Evolutionary conservation across 2,329 filamentous ascomycete species (phyloP).

Genomic region (Pseudonectria buxi): DNA sequence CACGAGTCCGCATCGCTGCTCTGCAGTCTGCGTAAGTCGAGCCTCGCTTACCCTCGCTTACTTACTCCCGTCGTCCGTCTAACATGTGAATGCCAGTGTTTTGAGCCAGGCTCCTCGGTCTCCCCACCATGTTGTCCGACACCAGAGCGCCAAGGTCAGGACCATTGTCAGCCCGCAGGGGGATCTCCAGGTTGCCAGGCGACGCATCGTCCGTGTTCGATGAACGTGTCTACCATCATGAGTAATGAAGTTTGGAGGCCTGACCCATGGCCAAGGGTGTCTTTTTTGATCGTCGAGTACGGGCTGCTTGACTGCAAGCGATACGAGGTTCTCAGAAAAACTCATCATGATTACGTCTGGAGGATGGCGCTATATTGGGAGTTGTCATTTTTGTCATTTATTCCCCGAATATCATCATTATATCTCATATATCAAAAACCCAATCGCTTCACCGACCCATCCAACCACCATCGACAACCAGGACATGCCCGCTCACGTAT

Average conservation of each 20-base stretch:
- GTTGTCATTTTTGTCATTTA: not conserved
- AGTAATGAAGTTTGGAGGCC: too few relatives aligned
- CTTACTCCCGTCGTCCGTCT: not conserved
- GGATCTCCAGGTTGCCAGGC: conserved; percentile 14
- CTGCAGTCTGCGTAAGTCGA: conserved; percentile 40
- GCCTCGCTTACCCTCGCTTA: not conserved
- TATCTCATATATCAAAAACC: conserved; percentile 4
- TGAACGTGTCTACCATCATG: too few relatives aligned
- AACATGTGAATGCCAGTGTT: conserved; percentile 2
- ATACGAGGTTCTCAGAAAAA: too few relatives aligned
- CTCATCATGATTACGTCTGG: too few relatives aligned
- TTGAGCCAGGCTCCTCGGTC: conserved; percentile 4
- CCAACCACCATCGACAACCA: conserved; percentile 87
- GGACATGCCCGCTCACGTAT: conserved; percentile 75
- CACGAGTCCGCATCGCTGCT: conserved; percentile 41
- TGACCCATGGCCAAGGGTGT: too few relatives aligned
- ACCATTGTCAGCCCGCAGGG: conserved; percentile 13
- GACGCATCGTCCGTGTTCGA: conserved; percentile 16
- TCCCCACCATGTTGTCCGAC: conserved; percentile 13
- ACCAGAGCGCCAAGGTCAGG: conserved; percentile 17
- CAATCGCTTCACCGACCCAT: conserved; percentile 61
- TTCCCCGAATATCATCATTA: conserved; percentile 1
- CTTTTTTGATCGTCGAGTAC: too few relatives aligned
- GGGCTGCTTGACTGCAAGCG: too few relatives aligned
- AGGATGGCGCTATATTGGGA: conserved; percentile 3